Percentiles rank a stretch among this genome's conserved stretches.
phyloP scores from a whole-genome alignment of 306 rosid species.

The Bauhinia variegata region DNA sequence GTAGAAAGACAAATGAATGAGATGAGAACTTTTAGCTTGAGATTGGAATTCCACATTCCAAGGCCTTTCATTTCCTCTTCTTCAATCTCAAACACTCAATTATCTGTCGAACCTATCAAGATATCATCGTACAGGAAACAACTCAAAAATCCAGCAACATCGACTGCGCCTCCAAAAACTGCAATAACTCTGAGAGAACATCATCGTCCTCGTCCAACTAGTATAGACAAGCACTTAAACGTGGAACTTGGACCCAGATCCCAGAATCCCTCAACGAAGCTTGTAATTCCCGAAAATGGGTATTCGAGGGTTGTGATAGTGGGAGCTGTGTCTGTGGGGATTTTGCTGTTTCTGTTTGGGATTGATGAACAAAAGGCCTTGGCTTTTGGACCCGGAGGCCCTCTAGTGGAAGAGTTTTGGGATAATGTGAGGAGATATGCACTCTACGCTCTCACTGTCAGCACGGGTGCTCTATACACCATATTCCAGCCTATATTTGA shows the following conservation, averaged over 20 bases:
- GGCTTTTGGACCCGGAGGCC: slow-evolving; percentile 95
- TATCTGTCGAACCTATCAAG: slow-evolving; percentile 36
- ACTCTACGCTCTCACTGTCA: slow-evolving; percentile 79
- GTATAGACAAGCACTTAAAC: slow-evolving; percentile 12
- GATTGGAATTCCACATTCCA: slow-evolving; percentile 44
- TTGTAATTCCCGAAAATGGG: slow-evolving; percentile 18
- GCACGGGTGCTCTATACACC: slow-evolving; percentile 82
- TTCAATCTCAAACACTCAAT: slow-evolving; percentile 29
- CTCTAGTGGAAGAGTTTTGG: slow-evolving; percentile 93
- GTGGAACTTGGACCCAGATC: slow-evolving; percentile 26
- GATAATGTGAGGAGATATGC: slow-evolving; percentile 88
- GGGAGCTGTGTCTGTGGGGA: slow-evolving; percentile 75
- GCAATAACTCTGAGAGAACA: not conserved
- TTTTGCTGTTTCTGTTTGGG: slow-evolving; percentile 54
- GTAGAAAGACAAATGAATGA: not conserved
- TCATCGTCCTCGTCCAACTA: not conserved
- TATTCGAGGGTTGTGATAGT: slow-evolving; percentile 49
- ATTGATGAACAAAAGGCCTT: slow-evolving; percentile 61
- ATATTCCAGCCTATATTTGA: slow-evolving; percentile 64
- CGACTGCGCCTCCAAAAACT: slow-evolving; percentile 23
- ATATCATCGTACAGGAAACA: slow-evolving; percentile 17
- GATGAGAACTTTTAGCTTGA: slow-evolving; percentile 51
- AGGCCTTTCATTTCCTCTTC: slow-evolving; percentile 30
- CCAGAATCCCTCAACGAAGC: slow-evolving; percentile 14
- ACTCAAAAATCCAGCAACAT: slow-evolving; percentile 14